These are phyloP conservation scores for Arthrinium phaeospermum DNA, from an alignment of 2,329 filamentous ascomycete genomes.

Conservation along the genomic window DNA sequence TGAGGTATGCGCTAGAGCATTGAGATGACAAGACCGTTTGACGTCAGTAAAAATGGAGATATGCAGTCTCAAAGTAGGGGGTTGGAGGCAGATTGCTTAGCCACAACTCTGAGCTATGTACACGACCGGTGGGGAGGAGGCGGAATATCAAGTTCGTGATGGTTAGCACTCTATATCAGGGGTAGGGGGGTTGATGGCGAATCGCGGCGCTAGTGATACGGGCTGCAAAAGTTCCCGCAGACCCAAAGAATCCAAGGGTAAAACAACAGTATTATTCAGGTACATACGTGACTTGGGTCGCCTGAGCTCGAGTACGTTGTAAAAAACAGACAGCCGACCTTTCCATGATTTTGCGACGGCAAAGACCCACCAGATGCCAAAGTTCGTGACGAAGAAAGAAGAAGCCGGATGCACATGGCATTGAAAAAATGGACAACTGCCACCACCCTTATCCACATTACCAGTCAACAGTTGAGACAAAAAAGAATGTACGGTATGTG, in stretches of 20 bases:
- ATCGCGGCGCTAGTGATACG: not conserved
- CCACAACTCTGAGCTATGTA: not conserved
- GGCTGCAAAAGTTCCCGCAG: not conserved
- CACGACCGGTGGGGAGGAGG: not conserved
- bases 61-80: not conserved
- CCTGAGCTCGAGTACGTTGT: not conserved
- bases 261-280: not conserved
- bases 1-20: not conserved
- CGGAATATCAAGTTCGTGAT: not conserved
- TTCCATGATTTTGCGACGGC: not conserved
- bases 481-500: not conserved
- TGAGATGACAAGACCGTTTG: not conserved
- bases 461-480: not conserved
- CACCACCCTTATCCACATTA: not conserved
- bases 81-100: not conserved
- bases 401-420: not conserved
- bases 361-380: not conserved
- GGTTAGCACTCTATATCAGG: not conserved
- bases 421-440: not conserved
- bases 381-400: not conserved
- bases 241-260: not conserved
- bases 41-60: not conserved
- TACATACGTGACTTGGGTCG: not conserved
- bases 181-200: not conserved
- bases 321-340: conserved; percentile 14